These are phyloP conservation scores for Casuarina glauca DNA, from an alignment of 306 rosid species.

Conservation along the genomic window DNA sequence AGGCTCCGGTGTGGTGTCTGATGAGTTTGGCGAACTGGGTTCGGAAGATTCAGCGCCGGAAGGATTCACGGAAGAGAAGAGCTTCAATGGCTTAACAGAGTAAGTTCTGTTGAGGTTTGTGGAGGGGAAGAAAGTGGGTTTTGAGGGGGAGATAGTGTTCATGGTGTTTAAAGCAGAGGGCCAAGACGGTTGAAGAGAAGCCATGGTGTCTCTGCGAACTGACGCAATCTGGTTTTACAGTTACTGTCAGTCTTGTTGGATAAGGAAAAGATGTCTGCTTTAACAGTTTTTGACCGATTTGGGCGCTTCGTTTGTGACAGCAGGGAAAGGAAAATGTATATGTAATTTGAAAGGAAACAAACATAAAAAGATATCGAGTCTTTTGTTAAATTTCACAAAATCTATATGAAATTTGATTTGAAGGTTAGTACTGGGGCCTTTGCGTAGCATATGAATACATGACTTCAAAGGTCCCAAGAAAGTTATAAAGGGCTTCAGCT, in stretches of 20 bases:
- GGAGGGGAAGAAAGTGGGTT: conserved; percentile 32
- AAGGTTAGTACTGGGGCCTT: no score
- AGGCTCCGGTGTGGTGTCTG: conserved; percentile 29
- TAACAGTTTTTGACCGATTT: background rate
- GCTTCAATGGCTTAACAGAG: conserved; percentile 38
- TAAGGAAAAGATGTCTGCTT: background rate
- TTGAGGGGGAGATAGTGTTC: conserved; percentile 36
- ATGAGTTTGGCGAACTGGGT: conserved; percentile 25
- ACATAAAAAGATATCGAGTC: no score
- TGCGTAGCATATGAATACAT: no score
- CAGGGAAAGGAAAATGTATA: no score
- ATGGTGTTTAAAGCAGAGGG: conserved; percentile 39
- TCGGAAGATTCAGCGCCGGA: conserved; percentile 44
- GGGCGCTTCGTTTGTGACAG: background rate
- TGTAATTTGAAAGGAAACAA: no score
- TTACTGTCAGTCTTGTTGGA: background rate
- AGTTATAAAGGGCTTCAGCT: no score
- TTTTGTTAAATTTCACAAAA: no score
- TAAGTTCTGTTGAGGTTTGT: conserved; percentile 24
- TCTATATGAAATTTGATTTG: no score
- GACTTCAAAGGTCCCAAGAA: no score
- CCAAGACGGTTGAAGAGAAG: conserved; percentile 50
- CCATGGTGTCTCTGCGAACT: conserved; percentile 33
- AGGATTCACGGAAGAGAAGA: conserved; percentile 33
- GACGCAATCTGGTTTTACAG: conserved; percentile 3